Conservation (phyloP, 2,329 filamentous ascomycete genomes). For the Fusarium incarnatum region DNA sequence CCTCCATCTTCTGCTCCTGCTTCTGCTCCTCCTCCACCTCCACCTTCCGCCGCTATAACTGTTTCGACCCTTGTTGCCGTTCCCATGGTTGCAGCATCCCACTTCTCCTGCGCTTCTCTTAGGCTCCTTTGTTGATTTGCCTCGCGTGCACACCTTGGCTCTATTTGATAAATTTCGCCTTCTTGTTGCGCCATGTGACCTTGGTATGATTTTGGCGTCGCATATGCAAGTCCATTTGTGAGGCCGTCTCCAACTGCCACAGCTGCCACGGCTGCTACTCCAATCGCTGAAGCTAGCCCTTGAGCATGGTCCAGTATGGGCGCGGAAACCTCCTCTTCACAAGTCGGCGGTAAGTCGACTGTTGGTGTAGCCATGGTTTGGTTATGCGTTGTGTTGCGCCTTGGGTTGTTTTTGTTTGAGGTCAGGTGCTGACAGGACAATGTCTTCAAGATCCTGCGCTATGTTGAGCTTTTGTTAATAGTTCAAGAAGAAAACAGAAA, state of each 20-base stretch:
- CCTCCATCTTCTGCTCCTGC: slow-evolving; percentile 14
- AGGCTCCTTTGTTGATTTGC: slow-evolving; percentile 35
- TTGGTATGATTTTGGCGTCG: slow-evolving; percentile 14
- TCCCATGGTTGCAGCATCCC: slow-evolving; percentile 36
- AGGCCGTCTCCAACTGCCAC: slow-evolving; percentile 38
- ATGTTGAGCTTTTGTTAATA: slow-evolving; percentile 10
- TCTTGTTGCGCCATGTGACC: slow-evolving; percentile 9
- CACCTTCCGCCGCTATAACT: slow-evolving; percentile 30
- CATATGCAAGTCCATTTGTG: slow-evolving; percentile 21
- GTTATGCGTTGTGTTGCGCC: background rate
- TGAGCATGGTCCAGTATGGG: slow-evolving; percentile 44
- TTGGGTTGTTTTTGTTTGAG: background rate
- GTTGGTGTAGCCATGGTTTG: slow-evolving; percentile 43
- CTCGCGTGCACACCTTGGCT: slow-evolving; percentile 18
- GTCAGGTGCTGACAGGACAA: slow-evolving; percentile 2
- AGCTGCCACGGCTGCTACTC: slow-evolving; percentile 42
- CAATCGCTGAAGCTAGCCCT: slow-evolving; percentile 44
- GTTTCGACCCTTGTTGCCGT: slow-evolving; percentile 33
- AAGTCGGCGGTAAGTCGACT: slow-evolving; percentile 42
- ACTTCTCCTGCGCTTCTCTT: slow-evolving; percentile 42
- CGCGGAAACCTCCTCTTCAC: slow-evolving; percentile 42
- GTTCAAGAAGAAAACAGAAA: slow-evolving; percentile 11
- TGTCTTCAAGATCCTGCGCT: background rate
- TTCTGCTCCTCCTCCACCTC: slow-evolving; percentile 24
- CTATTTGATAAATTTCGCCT: slow-evolving; percentile 3